A percentile compares a stretch with the other conserved stretches of the same genome.
These are phyloP conservation scores for Pyrenochaeta sp. DNA, from an alignment of 2,329 filamentous ascomycete species.

Conservation along the genomic window DNA sequence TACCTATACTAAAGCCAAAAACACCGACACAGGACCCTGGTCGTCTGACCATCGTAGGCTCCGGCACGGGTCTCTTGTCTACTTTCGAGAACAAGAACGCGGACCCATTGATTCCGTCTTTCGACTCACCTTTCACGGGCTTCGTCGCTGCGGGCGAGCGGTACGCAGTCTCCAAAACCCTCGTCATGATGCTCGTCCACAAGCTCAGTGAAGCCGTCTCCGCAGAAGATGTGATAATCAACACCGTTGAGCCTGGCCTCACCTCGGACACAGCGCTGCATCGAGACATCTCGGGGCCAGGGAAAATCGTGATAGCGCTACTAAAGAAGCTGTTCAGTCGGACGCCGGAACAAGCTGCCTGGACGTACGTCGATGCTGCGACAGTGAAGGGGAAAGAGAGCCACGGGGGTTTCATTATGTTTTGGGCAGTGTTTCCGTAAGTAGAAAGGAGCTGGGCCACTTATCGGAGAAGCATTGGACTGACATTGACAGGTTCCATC, in stretches of 20 bases:
- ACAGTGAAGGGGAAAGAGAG: constrained; percentile 59
- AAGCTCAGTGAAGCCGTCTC: constrained; percentile 24
- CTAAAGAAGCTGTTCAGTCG: constrained; percentile 36
- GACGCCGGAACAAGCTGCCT: constrained; percentile 53
- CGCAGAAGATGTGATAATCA: constrained; percentile 48
- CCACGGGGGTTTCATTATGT: constrained; percentile 62
- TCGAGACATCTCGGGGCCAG: constrained; percentile 31
- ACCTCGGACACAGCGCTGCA: constrained; percentile 55
- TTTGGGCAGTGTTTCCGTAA: constrained; percentile 58
- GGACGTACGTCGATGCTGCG: constrained; percentile 58
- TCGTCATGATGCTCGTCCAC: constrained; percentile 25
- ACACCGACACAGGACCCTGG: constrained; percentile 6
- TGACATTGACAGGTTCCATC: constrained; percentile 3
- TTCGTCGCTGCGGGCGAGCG: constrained; percentile 11
- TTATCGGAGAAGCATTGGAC: constrained; percentile 13
- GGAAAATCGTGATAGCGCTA: constrained; percentile 31
- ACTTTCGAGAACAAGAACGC: constrained; percentile 14
- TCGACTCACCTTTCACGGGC: constrained; percentile 18
- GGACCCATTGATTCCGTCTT: constrained; percentile 21
- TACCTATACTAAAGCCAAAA: constrained; percentile 38
- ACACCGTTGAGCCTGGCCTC: constrained; percentile 58
- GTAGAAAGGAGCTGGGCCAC: constrained; percentile 18
- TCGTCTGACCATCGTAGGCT: constrained; percentile 18
- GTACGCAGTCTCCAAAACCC: constrained; percentile 30
- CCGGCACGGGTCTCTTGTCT: constrained; percentile 3